phyloP scores from a whole-genome alignment of 2,329 filamentous ascomycete species.

The Sporothrix protearum region DNA sequence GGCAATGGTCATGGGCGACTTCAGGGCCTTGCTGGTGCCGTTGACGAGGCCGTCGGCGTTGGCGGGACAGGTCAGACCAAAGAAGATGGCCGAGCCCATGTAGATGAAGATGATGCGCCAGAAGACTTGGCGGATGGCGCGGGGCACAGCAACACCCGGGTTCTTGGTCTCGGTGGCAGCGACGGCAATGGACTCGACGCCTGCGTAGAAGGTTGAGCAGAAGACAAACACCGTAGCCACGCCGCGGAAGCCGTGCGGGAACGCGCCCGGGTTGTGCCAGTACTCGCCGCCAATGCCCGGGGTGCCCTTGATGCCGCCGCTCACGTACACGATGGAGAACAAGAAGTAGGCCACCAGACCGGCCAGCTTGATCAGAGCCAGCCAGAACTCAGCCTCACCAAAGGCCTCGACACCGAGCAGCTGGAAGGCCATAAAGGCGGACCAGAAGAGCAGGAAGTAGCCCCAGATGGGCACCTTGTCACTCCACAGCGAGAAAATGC shows the following conservation, averaged over 20 bases:
- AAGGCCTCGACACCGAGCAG: constrained; percentile 70
- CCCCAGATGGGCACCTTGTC: constrained; percentile 60
- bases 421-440: constrained; percentile 63
- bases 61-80: constrained; percentile 68
- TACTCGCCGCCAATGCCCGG: constrained; percentile 65
- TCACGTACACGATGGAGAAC: constrained; percentile 68
- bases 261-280: constrained; percentile 68
- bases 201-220: constrained; percentile 67
- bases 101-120: constrained; percentile 61
- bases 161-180: constrained; percentile 60
- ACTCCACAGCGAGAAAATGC: constrained; percentile 64
- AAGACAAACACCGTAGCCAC: constrained; percentile 65
- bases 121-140: constrained; percentile 58
- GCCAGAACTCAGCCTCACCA: constrained; percentile 77
- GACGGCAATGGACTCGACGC: constrained; percentile 61
- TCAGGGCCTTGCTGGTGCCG: constrained; percentile 58
- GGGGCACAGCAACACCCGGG: constrained; percentile 52
- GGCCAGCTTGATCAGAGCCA: constrained; percentile 67
- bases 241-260: constrained; percentile 64
- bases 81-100: constrained; percentile 70
- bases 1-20: constrained; percentile 70
- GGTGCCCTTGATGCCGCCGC: constrained; percentile 62
- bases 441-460: constrained; percentile 70
- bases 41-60: constrained; percentile 62
- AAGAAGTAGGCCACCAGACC: constrained; percentile 69